Base-by-base conservation (phyloP, 352 stramenopile genomes). In the Globisporangium okanoganense region DNA sequence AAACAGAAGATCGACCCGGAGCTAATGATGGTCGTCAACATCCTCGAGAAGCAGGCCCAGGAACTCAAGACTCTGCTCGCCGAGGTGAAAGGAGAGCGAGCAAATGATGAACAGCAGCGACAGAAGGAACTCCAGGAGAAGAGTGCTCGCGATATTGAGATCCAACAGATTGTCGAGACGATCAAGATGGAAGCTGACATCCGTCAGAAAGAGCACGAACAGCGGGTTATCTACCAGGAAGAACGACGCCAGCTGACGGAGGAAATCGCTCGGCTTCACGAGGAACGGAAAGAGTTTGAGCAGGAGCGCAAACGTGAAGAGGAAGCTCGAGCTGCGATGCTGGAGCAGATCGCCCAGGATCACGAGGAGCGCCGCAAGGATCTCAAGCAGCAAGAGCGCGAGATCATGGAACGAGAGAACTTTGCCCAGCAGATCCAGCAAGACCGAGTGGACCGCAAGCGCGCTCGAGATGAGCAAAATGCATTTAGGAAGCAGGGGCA, bases 31-130 rank as follows among this genome's bases (percentile, higher is more conserved):
- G 48, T 64, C 14, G 52, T 38, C 7, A 57, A 31, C 38, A 57
- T 54, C 14, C 51, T 65, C 14, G 50, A 65, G 41, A 54, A 58
- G 16, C 59, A 65, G 38, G 51, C 59, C 2, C 50, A 65, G 29
- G 40, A 58, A 29, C 50, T 65, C 14, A 60, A 58, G 16, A 20
- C 18, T 16, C 29, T 65, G 22, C 43, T 65, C 10, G 31, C 59
- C 0, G 50, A 59, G 27, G 51, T 45, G 20, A 59, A 56, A 33
- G 50, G 36, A 18, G 41, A 52, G 5, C 50, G 38, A 24, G 50
- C 22, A 0, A 7, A 5, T 1, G 48, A 64, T 16, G 9, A 51
- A 0, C 49, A 27, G 25, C 27, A 27, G 29, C 8, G 41, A 31
- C 13, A 35, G 31, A 27, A 43, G 29, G 27, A 48, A 1, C 41